phyloP scores from a whole-genome alignment of 441 rosid species.

The Biscutella auriculata region DNA sequence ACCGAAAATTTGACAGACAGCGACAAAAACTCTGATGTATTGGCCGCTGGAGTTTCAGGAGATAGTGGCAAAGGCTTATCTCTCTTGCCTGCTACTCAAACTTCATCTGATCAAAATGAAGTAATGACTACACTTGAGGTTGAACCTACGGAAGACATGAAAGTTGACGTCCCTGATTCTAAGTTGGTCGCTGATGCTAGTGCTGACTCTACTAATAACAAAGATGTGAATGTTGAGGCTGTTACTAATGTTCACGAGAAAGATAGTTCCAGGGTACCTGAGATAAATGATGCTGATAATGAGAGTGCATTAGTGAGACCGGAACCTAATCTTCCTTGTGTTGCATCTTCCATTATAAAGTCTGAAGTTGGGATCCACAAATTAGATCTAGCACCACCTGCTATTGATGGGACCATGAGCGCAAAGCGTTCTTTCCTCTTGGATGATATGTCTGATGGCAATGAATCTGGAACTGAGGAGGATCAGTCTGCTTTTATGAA shows the following conservation, averaged over 20 bases:
- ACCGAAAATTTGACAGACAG: conserved; percentile 1
- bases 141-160: conserved; percentile 13
- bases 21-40: conserved; percentile 5
- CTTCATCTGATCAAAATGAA: conserved; percentile 10
- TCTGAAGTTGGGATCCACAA: conserved; percentile 27
- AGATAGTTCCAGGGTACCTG: conserved; percentile 19
- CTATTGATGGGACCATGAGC: conserved; percentile 28
- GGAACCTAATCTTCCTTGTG: conserved; percentile 18
- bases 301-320: conserved; percentile 10
- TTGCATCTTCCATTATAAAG: conserved; percentile 25
- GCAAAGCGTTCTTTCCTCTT: conserved; percentile 37
- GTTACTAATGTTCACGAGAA: conserved; percentile 12
- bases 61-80: background rate
- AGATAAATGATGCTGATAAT: conserved; percentile 21
- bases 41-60: conserved; percentile 11
- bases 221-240: conserved; percentile 14
- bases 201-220: conserved; percentile 3
- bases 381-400: conserved; percentile 14
- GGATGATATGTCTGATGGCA: conserved; percentile 41
- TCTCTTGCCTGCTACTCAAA: conserved; percentile 12
- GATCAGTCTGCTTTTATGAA: conserved; percentile 52
- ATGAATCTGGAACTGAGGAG: conserved; percentile 64
- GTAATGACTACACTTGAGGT: conserved; percentile 10
- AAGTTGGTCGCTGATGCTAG: conserved; percentile 11
- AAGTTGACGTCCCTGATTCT: conserved; percentile 18